Conservation (phyloP, 192 early-diverging fungal species). For the Mortierella hygrophila region DNA sequence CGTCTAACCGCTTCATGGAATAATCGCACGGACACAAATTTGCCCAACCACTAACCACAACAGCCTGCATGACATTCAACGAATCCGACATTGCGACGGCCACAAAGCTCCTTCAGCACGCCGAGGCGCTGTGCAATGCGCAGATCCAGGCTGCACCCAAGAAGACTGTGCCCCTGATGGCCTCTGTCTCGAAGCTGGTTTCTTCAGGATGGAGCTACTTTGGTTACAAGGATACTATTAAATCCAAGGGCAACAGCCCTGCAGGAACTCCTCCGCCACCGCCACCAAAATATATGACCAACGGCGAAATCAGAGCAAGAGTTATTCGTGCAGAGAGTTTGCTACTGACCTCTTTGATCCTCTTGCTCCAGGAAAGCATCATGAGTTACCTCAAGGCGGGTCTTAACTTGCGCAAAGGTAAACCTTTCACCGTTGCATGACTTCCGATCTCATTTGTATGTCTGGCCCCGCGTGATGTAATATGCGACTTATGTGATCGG, state of each 20-base stretch:
- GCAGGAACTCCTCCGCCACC: conserved; percentile 35
- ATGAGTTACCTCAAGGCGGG: conserved; percentile 67
- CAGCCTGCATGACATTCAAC: conserved; percentile 61
- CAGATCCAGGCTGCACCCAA: conserved; percentile 64
- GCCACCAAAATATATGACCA: conserved; percentile 56
- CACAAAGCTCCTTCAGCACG: conserved; percentile 51
- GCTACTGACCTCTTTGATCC: conserved; percentile 62
- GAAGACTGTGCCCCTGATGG: conserved; percentile 48
- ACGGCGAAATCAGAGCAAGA: conserved; percentile 64
- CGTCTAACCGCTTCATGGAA: background rate
- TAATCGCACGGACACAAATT: background rate
- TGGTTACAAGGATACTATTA: conserved; percentile 45
- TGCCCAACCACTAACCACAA: background rate
- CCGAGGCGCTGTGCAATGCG: conserved; percentile 60
- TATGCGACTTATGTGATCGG: background rate
- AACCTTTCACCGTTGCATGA: background rate
- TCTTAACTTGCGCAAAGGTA: conserved; percentile 68
- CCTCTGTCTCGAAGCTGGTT: conserved; percentile 57
- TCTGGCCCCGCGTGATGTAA: no score
- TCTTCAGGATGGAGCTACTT: conserved; percentile 54
- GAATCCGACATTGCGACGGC: conserved; percentile 60
- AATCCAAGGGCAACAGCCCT: conserved; percentile 22
- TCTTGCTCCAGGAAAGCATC: conserved; percentile 62
- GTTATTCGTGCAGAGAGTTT: conserved; percentile 66
- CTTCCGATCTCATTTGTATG: background rate